Percentiles rank a stretch among this genome's conserved stretches.
Evolutionary conservation across 768 basidiomycete species (phyloP).

Genomic region (Leucosporidium creatinivorum): DNA sequence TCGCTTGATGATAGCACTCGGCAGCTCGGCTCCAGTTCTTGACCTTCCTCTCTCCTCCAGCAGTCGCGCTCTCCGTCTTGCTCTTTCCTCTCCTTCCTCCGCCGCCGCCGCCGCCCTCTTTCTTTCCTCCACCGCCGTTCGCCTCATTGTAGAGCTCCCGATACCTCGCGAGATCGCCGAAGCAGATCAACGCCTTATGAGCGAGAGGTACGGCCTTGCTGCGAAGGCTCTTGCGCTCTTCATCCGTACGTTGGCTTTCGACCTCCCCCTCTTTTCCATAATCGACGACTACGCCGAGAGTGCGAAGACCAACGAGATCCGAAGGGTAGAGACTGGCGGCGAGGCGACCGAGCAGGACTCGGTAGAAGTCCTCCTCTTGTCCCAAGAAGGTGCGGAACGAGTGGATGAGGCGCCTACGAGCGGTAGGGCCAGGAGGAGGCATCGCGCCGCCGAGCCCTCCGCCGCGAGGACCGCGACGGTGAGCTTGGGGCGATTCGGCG

Average conservation of each 20-base stretch:
- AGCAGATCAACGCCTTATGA: constrained; percentile 79
- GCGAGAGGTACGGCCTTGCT: constrained; percentile 58
- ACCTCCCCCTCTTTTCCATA: background rate
- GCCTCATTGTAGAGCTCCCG: constrained; percentile 78
- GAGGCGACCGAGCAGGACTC: constrained; percentile 64
- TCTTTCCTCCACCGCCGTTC: constrained; percentile 20
- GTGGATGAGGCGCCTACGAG: constrained; percentile 75
- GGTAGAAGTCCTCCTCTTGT: constrained; percentile 89
- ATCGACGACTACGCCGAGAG: constrained; percentile 45
- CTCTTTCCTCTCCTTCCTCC: constrained; percentile 34
- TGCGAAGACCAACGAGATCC: constrained; percentile 43
- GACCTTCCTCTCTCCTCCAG: constrained; percentile 45
- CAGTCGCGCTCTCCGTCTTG: constrained; percentile 40
- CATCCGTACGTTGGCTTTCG: constrained; percentile 29
- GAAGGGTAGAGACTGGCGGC: constrained; percentile 39
- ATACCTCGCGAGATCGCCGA: constrained; percentile 92
- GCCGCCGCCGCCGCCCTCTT: background rate
- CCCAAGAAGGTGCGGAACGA: constrained; percentile 84
- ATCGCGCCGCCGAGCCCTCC: constrained; percentile 12
- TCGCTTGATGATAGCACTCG: constrained; percentile 77
- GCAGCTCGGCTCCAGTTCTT: constrained; percentile 68
- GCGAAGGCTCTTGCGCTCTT: constrained; percentile 43
- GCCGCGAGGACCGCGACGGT: background rate
- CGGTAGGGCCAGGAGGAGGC: constrained; percentile 47
- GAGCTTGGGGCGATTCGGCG: constrained; percentile 18